Evolutionary conservation across 2,329 filamentous ascomycete species (phyloP).

Genomic region (Sporothrix curviconia): DNA sequence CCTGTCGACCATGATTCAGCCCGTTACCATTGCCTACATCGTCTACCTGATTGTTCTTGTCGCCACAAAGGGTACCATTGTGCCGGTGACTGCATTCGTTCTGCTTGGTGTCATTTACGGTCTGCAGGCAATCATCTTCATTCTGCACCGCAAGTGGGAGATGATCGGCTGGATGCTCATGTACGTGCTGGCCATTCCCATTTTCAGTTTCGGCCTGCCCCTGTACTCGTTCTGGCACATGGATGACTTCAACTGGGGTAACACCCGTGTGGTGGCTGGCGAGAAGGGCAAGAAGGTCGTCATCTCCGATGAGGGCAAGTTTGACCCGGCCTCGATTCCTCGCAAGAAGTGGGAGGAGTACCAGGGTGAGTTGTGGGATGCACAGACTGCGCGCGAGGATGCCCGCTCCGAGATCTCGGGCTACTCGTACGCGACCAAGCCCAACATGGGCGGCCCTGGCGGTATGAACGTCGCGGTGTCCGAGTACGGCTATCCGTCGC

Average conservation of each 20-base stretch:
- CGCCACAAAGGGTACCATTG: constrained; percentile 50
- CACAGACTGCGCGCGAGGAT: constrained; percentile 77
- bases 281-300: constrained; percentile 89
- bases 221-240: constrained; percentile 98
- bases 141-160: constrained; percentile 93
- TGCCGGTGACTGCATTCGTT: constrained; percentile 83
- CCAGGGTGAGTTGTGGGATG: constrained; percentile 95
- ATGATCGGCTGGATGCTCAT: constrained; percentile 99
- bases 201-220: constrained; percentile 85
- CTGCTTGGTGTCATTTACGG: constrained; percentile 93
- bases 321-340: constrained; percentile 85
- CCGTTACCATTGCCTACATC: constrained; percentile 85
- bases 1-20: constrained; percentile 84
- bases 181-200: constrained; percentile 82
- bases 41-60: constrained; percentile 79
- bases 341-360: constrained; percentile 99
- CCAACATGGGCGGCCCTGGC: constrained; percentile 34
- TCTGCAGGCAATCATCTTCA: constrained; percentile 95
- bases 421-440: constrained; percentile 88
- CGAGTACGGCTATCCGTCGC: constrained; percentile 61
- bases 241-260: constrained; percentile 99
- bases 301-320: constrained; percentile 95
- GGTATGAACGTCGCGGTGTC: constrained; percentile 46
- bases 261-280: constrained; percentile 92
- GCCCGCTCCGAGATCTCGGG: constrained; percentile 83